Conservation (phyloP, 257 asterid species). For the Nicotiana noctiflora region DNA sequence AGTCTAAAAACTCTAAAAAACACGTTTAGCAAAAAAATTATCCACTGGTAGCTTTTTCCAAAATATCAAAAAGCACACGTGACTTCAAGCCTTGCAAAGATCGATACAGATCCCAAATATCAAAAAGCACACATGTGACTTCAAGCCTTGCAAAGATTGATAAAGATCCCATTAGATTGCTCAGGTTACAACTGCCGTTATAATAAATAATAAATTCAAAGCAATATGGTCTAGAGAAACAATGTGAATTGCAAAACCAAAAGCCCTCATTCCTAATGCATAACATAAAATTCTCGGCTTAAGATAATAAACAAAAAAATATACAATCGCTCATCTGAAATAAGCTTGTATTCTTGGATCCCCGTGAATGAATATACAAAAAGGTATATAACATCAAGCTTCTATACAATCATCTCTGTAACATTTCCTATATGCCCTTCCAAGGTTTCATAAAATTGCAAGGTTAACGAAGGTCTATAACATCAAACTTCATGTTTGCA, state of each 20-base stretch:
- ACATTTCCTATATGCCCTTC: constrained; percentile 4
- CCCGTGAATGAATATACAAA: constrained; percentile 17
- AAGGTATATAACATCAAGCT: background rate
- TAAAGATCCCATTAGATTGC: too few relatives aligned
- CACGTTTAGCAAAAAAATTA: too few relatives aligned
- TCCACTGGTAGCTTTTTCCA: too few relatives aligned
- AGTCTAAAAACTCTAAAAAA: too few relatives aligned
- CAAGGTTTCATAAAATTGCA: background rate
- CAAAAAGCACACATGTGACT: too few relatives aligned
- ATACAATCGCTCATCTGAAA: background rate
- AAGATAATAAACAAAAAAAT: background rate
- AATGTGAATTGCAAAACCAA: background rate
- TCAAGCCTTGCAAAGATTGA: too few relatives aligned
- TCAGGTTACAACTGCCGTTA: background rate
- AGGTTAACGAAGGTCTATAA: constrained; percentile 77
- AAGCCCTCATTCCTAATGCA: background rate
- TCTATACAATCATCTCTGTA: background rate
- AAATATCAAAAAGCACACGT: too few relatives aligned
- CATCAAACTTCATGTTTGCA: constrained; percentile 59
- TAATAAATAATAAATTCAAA: background rate
- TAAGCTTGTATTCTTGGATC: constrained; percentile 18
- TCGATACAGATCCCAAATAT: too few relatives aligned
- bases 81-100: too few relatives aligned
- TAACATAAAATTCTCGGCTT: background rate
- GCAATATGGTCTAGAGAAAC: background rate